These are phyloP conservation scores for Talaromyces funiculosus DNA, from an alignment of 2,329 filamentous ascomycete genomes.

Conservation along the genomic window DNA sequence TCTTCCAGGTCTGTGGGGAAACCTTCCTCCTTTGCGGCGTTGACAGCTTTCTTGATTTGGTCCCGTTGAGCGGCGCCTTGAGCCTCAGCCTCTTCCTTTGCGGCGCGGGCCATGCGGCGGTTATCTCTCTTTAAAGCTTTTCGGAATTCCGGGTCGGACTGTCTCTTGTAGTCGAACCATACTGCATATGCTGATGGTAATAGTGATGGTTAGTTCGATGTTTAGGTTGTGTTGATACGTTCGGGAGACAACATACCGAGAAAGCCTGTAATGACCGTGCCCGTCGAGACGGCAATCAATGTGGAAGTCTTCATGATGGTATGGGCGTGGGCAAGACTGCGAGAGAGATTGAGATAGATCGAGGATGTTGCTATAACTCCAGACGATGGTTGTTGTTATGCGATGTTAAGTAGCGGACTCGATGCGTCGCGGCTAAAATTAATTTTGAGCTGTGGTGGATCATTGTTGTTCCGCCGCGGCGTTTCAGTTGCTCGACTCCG, in stretches of 20 bases:
- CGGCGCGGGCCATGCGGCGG: slow-evolving; percentile 41
- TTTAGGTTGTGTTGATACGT: neutral
- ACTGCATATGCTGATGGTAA: slow-evolving; percentile 52
- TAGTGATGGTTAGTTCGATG: slow-evolving; percentile 12
- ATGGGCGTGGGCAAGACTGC: neutral
- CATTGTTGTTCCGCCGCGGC: slow-evolving; percentile 34
- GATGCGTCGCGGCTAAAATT: slow-evolving; percentile 7
- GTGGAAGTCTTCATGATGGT: slow-evolving; percentile 51
- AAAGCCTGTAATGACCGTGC: slow-evolving; percentile 54
- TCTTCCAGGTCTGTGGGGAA: slow-evolving; percentile 88
- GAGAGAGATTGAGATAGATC: neutral
- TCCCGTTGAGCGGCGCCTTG: slow-evolving; percentile 49
- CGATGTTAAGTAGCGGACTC: neutral
- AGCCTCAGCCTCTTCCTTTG: slow-evolving; percentile 45
- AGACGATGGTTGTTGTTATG: neutral
- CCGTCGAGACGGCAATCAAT: slow-evolving; percentile 53
- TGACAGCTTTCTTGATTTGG: slow-evolving; percentile 67
- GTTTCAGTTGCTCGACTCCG: slow-evolving; percentile 20
- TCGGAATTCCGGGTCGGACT: slow-evolving; percentile 59
- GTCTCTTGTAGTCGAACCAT: slow-evolving; percentile 62
- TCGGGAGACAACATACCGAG: slow-evolving; percentile 39
- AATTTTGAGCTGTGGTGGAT: slow-evolving; percentile 23
- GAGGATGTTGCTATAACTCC: neutral
- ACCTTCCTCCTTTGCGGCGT: slow-evolving; percentile 80
- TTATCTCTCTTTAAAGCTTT: slow-evolving; percentile 50